Conservation (phyloP, 2,329 filamentous ascomycete genomes). For the Xylaria sp. region DNA sequence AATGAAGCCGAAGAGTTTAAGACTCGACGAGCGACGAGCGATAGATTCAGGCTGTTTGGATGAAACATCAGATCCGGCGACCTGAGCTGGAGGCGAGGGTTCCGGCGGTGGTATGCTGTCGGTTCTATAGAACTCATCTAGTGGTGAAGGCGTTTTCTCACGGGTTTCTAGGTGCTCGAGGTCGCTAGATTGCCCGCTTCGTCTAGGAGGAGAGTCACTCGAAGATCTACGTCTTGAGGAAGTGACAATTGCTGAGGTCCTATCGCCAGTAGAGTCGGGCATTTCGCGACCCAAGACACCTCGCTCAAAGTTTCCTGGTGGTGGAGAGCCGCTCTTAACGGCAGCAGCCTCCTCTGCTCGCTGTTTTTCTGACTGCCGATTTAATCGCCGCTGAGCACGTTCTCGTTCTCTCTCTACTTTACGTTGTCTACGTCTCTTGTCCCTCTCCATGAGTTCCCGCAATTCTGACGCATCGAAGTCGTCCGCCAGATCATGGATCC, state of each 20-base stretch:
- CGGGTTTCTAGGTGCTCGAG: constrained; percentile 37
- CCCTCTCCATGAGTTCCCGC: constrained; percentile 89
- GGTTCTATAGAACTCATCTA: constrained; percentile 61
- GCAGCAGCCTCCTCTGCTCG: constrained; percentile 67
- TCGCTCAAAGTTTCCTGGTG: constrained; percentile 67
- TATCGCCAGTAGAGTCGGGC: constrained; percentile 66
- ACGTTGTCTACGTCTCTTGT: constrained; percentile 80
- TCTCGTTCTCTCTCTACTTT: constrained; percentile 76
- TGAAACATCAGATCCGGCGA: constrained; percentile 20
- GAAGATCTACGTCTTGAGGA: constrained; percentile 64
- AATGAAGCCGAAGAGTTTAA: constrained; percentile 53
- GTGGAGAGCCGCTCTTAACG: constrained; percentile 60
- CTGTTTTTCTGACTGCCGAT: constrained; percentile 74
- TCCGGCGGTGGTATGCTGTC: constrained; percentile 56
- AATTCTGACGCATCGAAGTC: constrained; percentile 85
- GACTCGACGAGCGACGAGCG: constrained; percentile 47
- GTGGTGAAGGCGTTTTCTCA: constrained; percentile 48
- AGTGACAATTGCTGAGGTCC: constrained; percentile 64
- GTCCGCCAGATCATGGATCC: constrained; percentile 79
- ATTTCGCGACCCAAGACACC: constrained; percentile 69
- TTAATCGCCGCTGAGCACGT: constrained; percentile 71
- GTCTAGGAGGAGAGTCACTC: constrained; percentile 48
- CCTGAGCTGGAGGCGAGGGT: constrained; percentile 36
- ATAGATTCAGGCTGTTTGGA: constrained; percentile 30
- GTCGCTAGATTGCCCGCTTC: constrained; percentile 43